Conservation (phyloP, 306 rosid genomes). For the Erythrophleum fordii region DNA sequence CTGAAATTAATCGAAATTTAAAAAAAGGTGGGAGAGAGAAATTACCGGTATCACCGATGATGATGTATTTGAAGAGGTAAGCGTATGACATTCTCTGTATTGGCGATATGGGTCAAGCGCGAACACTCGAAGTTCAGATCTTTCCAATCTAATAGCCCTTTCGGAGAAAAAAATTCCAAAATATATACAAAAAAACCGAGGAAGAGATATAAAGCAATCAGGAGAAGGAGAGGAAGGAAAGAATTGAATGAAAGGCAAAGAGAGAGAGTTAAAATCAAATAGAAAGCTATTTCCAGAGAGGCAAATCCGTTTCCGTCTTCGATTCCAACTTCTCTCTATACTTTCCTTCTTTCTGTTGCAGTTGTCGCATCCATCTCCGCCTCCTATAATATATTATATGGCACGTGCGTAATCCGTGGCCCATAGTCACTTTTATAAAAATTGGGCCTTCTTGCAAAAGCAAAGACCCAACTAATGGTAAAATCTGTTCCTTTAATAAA, state of each 20-base stretch:
- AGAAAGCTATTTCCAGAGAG: constrained; percentile 32
- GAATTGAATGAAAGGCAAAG: background rate
- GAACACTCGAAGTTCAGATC: constrained; percentile 28
- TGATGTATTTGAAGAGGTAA: constrained; percentile 95
- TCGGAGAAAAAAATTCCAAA: background rate
- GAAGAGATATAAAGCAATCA: background rate
- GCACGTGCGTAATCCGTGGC: background rate
- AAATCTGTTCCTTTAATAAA: too few species aligned
- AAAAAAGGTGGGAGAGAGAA: background rate
- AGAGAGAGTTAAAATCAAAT: constrained; percentile 11
- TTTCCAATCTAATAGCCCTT: background rate
- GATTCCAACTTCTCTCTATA: background rate
- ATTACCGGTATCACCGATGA: constrained; percentile 97
- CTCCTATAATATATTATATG: background rate
- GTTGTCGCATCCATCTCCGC: background rate
- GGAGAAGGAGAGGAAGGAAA: background rate
- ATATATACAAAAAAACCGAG: background rate
- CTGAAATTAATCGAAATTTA: background rate
- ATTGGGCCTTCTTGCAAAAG: background rate
- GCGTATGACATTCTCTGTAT: constrained; percentile 79
- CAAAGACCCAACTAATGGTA: background rate
- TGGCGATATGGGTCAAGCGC: background rate
- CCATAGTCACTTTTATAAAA: background rate
- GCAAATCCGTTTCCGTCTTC: constrained; percentile 17
- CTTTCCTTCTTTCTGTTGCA: background rate